These are phyloP conservation scores for Candida anglica DNA, from an alignment of 805 yeast species.

Conservation along the genomic window DNA sequence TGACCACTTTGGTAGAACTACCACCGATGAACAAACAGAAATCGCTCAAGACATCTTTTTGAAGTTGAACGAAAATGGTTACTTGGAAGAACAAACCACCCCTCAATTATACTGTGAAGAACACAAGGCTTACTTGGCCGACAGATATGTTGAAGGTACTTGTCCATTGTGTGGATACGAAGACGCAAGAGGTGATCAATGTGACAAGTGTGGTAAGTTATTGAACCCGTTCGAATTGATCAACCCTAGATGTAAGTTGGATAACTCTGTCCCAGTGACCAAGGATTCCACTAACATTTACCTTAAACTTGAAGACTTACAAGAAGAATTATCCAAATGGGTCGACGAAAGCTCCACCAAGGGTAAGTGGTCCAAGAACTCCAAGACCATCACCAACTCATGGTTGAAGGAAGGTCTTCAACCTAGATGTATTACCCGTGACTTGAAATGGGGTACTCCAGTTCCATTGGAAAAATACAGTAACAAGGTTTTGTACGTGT, in stretches of 20 bases:
- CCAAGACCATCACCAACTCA: slow-evolving; percentile 80
- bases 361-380: slow-evolving; percentile 91
- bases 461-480: slow-evolving; percentile 86
- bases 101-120: slow-evolving; percentile 88
- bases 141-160: slow-evolving; percentile 93
- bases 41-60: slow-evolving; percentile 92
- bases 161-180: slow-evolving; percentile 94
- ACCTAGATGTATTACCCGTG: slow-evolving; percentile 96
- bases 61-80: slow-evolving; percentile 72
- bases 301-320: slow-evolving; percentile 78
- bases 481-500: slow-evolving; percentile 90
- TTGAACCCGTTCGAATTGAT: slow-evolving; percentile 91
- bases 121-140: slow-evolving; percentile 91
- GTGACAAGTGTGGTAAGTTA: slow-evolving; percentile 91
- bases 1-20: slow-evolving; percentile 95
- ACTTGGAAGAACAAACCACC: slow-evolving; percentile 79
- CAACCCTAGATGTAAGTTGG: slow-evolving; percentile 93
- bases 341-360: slow-evolving; percentile 57
- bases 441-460: slow-evolving; percentile 97
- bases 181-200: slow-evolving; percentile 99
- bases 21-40: slow-evolving; percentile 86
- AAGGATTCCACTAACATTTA: slow-evolving; percentile 83
- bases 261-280: slow-evolving; percentile 75
- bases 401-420: slow-evolving; percentile 93
- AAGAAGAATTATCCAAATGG: slow-evolving; percentile 74